Percentiles rank a stretch among this genome's conserved stretches.
Evolutionary conservation across 2,329 filamentous ascomycete species (phyloP).

Genomic region (Verticillium dahliae): DNA sequence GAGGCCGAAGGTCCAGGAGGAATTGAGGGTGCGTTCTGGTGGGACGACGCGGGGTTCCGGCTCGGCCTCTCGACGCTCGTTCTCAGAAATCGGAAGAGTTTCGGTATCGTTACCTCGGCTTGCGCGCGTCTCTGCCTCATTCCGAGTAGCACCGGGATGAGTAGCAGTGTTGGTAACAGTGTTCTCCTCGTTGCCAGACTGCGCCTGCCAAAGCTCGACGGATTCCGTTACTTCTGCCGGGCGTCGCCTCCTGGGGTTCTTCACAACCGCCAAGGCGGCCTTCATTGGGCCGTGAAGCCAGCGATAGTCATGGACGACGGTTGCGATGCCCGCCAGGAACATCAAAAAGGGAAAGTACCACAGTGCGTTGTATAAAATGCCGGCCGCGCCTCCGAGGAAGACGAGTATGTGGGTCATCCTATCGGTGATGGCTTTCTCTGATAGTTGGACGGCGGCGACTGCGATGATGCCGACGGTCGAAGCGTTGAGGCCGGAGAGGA

Average conservation of each 20-base stretch:
- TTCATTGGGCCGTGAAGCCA: conserved; percentile 35
- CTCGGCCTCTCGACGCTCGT: background rate
- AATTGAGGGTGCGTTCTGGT: conserved; percentile 23
- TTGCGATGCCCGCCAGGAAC: conserved; percentile 42
- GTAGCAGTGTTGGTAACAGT: background rate
- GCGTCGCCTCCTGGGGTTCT: background rate
- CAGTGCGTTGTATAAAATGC: conserved; percentile 62
- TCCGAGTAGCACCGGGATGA: too few relatives aligned
- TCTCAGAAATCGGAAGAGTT: background rate
- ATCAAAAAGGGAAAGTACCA: conserved; percentile 72
- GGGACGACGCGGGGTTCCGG: conserved; percentile 23
- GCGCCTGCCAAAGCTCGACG: background rate
- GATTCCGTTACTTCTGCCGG: background rate
- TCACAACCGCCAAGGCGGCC: background rate
- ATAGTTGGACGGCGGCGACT: conserved; percentile 60
- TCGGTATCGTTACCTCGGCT: conserved; percentile 1
- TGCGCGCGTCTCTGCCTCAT: background rate
- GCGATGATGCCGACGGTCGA: conserved; percentile 68
- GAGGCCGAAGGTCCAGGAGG: conserved; percentile 38
- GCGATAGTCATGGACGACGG: conserved; percentile 49
- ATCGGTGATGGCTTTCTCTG: conserved; percentile 62
- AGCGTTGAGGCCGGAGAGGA: conserved; percentile 66
- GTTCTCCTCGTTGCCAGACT: background rate
- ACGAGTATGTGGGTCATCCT: conserved; percentile 56
- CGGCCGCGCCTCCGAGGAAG: conserved; percentile 56